Base-by-base conservation (phyloP, 2,329 filamentous ascomycete species). In the Rachicladosporium sp. region DNA sequence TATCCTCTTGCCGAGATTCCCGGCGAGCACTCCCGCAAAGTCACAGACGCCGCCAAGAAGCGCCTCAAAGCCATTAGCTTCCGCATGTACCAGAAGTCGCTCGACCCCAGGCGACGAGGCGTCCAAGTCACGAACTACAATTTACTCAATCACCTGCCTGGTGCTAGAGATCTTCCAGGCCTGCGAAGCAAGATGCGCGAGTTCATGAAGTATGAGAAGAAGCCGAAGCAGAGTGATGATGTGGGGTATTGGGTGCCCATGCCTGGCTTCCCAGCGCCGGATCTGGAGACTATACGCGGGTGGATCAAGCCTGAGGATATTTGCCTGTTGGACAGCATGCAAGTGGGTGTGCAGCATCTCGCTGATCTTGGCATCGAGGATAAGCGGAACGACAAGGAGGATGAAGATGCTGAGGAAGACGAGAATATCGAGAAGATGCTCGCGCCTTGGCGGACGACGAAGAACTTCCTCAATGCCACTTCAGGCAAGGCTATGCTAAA, bases 281-380 rank as follows among this genome's bases (percentile, higher is more conserved):
- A 93, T 43, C 82, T 89, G 54, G 74, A 82, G 15, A 76, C 76
- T 2, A 80, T 96, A 45, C 80, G 89, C 31, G 71, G 77, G 15
- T 87, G 93, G 80, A 87, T 98, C 50, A 89, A 88, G 48, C 89
- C 91, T 0, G 91, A 98, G 60, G 89, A 96, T 54, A 84, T 96
- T 1, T 96, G 87, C 60, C 64, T 95, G 33, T 77, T 96, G 23
- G 89, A 98, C 56, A 84, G 89, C 0, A 98, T 96, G 89, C 87
- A 96, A 59, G 82, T 95, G 31, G 91, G 91, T 34, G 79, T 86
- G 46, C 87, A 93, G 56, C 82, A 93, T 58, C 76, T 98, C 23
- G 78, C 83, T 47, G 91, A 96, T 60, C 84, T 91, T 13, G 91
- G 91, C 8, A 93, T 89, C 58, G 83, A 84, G 44, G 68, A 69